Evolutionary conservation across 2,329 filamentous ascomycete genomes (phyloP).

Genomic region (Remersonia thermophila): DNA sequence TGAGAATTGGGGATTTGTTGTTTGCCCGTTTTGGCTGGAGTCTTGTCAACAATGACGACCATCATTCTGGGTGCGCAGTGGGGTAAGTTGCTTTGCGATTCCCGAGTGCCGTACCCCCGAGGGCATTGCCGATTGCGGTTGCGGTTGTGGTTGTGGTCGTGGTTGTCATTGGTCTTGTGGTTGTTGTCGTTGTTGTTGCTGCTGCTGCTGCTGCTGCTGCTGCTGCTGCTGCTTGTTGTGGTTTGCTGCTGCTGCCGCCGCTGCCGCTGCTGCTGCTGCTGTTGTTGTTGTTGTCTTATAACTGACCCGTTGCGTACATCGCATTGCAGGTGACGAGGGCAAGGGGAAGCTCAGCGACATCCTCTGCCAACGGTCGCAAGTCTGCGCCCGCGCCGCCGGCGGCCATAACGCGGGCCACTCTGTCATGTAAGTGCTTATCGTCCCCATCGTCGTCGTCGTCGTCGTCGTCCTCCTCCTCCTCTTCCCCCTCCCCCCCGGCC

Average conservation of each 20-base stretch:
- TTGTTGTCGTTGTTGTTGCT: too few species aligned
- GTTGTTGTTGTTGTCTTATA: background rate
- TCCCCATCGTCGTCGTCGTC: too few species aligned
- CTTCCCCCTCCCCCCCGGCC: too few species aligned
- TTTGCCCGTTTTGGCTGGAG: constrained; percentile 2
- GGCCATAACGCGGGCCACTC: constrained; percentile 50
- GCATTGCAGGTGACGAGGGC: constrained; percentile 17
- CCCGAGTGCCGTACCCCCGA: too few species aligned
- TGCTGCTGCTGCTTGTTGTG: too few species aligned
- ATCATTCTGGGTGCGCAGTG: constrained; percentile 47
- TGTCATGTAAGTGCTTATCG: constrained; percentile 21
- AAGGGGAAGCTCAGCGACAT: constrained; percentile 47
- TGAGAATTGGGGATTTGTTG: constrained; percentile 4
- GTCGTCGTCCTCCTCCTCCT: too few species aligned
- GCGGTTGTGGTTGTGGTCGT: too few species aligned
- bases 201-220: too few species aligned
- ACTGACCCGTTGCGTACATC: constrained; percentile 1
- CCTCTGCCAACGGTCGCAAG: constrained; percentile 36
- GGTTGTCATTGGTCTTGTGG: too few species aligned
- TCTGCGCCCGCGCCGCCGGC: constrained; percentile 47
- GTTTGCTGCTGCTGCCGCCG: too few species aligned
- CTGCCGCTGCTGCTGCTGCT: too few species aligned
- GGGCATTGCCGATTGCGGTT: too few species aligned
- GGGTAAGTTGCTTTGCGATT: constrained; percentile 40
- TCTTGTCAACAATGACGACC: constrained; percentile 31